Evolutionary conservation across 331 rosid species (phyloP).

Genomic region (Erythrophleum ivorense): DNA sequence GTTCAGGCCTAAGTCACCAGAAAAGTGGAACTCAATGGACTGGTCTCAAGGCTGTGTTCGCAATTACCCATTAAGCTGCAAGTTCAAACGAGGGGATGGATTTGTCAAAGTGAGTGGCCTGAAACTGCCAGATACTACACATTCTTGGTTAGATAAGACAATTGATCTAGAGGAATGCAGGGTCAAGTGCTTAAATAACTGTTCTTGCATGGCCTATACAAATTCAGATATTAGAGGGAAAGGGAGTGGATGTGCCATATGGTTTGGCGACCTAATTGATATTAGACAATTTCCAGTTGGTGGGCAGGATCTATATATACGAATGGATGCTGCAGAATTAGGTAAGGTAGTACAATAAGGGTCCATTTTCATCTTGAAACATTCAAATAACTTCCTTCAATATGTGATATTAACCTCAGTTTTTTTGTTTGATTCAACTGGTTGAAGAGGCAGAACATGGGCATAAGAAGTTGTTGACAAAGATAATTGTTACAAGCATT

Average conservation of each 20-base stretch:
- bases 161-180: conserved; percentile 43
- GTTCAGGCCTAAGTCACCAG: conserved; percentile 35
- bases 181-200: conserved; percentile 47
- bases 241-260: conserved; percentile 49
- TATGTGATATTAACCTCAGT: not conserved
- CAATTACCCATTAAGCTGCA: conserved; percentile 33
- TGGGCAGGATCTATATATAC: conserved; percentile 11
- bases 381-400: not conserved
- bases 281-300: not conserved
- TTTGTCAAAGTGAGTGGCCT: conserved; percentile 38
- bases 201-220: conserved; percentile 51
- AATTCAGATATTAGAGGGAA: conserved; percentile 42
- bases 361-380: not conserved
- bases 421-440: not conserved
- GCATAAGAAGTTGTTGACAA: not conserved
- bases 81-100: conserved; percentile 19
- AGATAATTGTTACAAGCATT: not conserved
- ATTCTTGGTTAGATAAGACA: conserved; percentile 30
- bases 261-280: conserved; percentile 18
- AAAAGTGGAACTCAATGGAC: conserved; percentile 26
- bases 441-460: not conserved
- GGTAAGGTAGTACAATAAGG: not conserved
- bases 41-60: conserved; percentile 47
- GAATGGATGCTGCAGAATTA: conserved; percentile 1
- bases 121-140: conserved; percentile 49